Evolutionary conservation across 2,329 filamentous ascomycete species (phyloP), one percentile per base, ranked within the genome.

Genomic region (Colletotrichum paranaense): DNA sequence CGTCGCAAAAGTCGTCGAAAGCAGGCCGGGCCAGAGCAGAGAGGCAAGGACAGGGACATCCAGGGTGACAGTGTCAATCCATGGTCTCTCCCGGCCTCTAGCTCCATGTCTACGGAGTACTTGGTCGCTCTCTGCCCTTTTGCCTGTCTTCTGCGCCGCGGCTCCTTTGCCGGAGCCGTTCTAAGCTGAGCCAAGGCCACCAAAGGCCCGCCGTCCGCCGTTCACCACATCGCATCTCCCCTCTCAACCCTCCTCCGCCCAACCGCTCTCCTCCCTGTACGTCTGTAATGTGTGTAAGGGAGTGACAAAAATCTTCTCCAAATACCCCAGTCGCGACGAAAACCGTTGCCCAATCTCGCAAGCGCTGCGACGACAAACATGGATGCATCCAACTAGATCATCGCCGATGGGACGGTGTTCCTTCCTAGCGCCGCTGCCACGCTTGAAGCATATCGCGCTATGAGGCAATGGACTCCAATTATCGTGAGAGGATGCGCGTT

Each of bases 391-490:
- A 16, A 73, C 66, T 65, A 56, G 30, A 66, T 66, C 67, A 71
- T 73, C 28, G 62, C 71, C 57, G 71, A 73, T 73, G 71, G 53
- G 26, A 64, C 16, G 16, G 42, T 63, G 53, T 42, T 55, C 42
- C 32, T 22, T 32, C 55, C 46, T 73, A 73, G 70, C 67, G 70
- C 55, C 66, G 55, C 60, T 73, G 55, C 70, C 60, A 65, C 46
- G 66, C 70, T 73, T 59, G 55, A 58, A 70, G 35, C 65, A 24
- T 38, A 46, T 55, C 14, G 60, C 67, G 55, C 67, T 60, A 70
- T 62, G 70, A 73, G 70, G 70, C 70, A 65, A 73, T 65, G 67
- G 65, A 62, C 59, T 73, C 67, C 71, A 71, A 57, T 73, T 52
- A 71, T 73, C 62, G 56, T 62, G 42, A 66, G 35, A 73, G 67